Evolutionary conservation across 352 stramenopile genomes (phyloP), one percentile per base, ranked within the genome.

Genomic region (Globisporangium cederbergense): DNA sequence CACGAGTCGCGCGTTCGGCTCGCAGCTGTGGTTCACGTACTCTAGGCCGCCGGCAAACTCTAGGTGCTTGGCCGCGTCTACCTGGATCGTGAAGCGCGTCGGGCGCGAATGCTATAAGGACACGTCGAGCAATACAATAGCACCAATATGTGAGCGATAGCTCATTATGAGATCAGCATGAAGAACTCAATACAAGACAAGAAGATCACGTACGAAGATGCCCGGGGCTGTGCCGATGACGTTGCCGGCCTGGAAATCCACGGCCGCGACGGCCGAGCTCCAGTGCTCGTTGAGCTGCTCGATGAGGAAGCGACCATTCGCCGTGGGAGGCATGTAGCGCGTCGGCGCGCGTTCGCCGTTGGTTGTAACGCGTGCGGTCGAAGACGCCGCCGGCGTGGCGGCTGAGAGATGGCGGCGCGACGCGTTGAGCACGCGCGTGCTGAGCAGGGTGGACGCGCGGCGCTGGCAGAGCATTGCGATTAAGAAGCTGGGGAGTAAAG

Each of bases 11-110:
- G 88, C 87, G 67, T 96, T 97, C 43, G 86, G 87, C 28, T 84
- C 79, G 75, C 89, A 97, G 64, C 81, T 90, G 73, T 96, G 89
- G 75, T 95, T 96, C 43, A 95, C 85, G 61, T 89, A 96, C 75
- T 97, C 86, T 42, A 95, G 72, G 30, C 89, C 89, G 28, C 83
- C 86, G 3, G 77, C 74, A 62, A 95, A 93, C 62, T 91, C 80
- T 32, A 97, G 74, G 79, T 97, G 89, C 78, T 92, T 89, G 61
- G 82, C 55, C 3, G 74, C 69, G 36, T 81, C 79, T 59, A 93
- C 78, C 66, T 95, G 86, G 54, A 97, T 80, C 9, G 89, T 97
- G 63, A 92, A 96, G 13, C 87, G 76, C 58, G 85, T 94, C 45
- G 85, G 78, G n/a, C 74, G 70, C 2, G 74, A 73, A 70, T 94